phyloP scores from a whole-genome alignment of 805 yeast species.

The Kazachstania taianensis region DNA sequence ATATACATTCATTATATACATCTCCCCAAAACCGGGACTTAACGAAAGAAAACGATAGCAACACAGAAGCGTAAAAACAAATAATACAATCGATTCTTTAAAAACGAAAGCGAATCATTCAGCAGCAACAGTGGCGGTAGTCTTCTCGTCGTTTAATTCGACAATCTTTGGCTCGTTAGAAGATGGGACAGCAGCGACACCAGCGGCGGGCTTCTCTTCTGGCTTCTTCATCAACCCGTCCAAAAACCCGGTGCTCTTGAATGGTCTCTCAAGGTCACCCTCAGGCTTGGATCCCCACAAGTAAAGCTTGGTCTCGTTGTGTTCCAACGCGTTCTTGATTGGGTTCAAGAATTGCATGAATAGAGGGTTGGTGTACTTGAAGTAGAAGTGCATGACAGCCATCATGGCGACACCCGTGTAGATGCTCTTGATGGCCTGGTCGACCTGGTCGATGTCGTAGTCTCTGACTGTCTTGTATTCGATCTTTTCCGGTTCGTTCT shows the following conservation, averaged over 20 bases:
- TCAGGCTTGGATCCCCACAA: conserved; percentile 69
- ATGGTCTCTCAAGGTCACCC: conserved; percentile 94
- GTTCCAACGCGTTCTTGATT: conserved; percentile 78
- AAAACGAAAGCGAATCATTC: neutral
- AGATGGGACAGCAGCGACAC: conserved; percentile 1
- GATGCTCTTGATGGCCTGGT: conserved; percentile 68
- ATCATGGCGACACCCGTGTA: conserved; percentile 91
- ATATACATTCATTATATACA: too few relatives aligned
- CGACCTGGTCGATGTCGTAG: conserved; percentile 82
- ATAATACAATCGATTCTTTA: neutral
- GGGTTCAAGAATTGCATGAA: conserved; percentile 90
- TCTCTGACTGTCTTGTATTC: conserved; percentile 88
- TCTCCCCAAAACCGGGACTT: too few relatives aligned
- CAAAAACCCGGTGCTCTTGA: conserved; percentile 77
- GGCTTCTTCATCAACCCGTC: conserved; percentile 33
- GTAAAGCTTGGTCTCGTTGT: conserved; percentile 86
- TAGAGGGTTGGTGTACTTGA: conserved; percentile 95
- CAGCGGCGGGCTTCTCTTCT: conserved; percentile 1
- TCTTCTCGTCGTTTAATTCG: conserved; percentile 4
- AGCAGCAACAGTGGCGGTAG: conserved; percentile 3
- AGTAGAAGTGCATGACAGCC: conserved; percentile 95
- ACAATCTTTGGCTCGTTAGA: conserved; percentile 7
- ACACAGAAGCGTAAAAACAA: neutral
- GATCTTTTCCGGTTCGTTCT: conserved; percentile 76
- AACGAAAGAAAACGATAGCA: too few relatives aligned